Conservation (phyloP, 116 monocot species). For the Trichopus zeylanicus region DNA sequence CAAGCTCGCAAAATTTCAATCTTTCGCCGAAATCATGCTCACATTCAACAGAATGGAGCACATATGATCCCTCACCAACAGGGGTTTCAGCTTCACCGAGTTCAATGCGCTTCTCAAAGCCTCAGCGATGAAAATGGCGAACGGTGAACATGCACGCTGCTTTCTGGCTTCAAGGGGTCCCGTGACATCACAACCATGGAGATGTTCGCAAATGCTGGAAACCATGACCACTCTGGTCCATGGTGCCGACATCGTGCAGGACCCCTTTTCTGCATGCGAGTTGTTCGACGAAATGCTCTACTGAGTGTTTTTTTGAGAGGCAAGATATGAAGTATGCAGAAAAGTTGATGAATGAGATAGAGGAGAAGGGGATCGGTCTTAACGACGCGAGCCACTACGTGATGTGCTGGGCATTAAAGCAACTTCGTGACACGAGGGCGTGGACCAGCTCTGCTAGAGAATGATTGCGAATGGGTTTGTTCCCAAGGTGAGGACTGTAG, state of each 20-base stretch:
- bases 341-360: slow-evolving; percentile 53
- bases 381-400: slow-evolving; percentile 72
- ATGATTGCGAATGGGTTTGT: slow-evolving; percentile 52
- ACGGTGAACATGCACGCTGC: slow-evolving; percentile 63
- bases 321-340: slow-evolving; percentile 31
- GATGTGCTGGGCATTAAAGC: slow-evolving; percentile 51
- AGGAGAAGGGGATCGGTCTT: slow-evolving; percentile 25
- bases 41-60: slow-evolving; percentile 37
- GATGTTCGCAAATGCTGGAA: slow-evolving; percentile 45
- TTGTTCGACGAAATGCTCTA: slow-evolving; percentile 72
- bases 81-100: slow-evolving; percentile 38
- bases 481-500: slow-evolving; percentile 55
- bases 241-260: slow-evolving; percentile 51
- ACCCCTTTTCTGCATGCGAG: slow-evolving; percentile 29
- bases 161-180: slow-evolving; percentile 71
- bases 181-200: slow-evolving; percentile 47
- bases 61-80: slow-evolving; percentile 16
- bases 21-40: slow-evolving; percentile 43
- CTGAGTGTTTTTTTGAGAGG: slow-evolving; percentile 34
- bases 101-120: slow-evolving; percentile 63
- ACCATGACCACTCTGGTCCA: slow-evolving; percentile 69
- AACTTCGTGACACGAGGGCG: slow-evolving; percentile 24
- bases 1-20: slow-evolving; percentile 32
- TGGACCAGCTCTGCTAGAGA: slow-evolving; percentile 33
- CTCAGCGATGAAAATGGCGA: slow-evolving; percentile 27